Evolutionary conservation across 768 basidiomycete species (phyloP).

Genomic region (Lentinula lateritia): DNA sequence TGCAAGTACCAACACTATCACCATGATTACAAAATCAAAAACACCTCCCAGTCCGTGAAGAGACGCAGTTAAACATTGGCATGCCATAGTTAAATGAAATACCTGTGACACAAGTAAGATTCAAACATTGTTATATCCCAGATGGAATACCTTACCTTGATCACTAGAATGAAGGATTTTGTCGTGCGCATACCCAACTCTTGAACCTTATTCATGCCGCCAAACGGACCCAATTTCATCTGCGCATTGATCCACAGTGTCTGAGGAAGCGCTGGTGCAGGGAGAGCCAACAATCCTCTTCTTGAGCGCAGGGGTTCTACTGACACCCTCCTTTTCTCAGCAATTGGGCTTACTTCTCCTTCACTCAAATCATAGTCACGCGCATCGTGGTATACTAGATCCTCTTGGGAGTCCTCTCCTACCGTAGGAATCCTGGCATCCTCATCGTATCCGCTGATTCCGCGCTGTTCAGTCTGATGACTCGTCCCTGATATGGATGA

Average conservation of each 20-base stretch:
- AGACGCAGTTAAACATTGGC: slow-evolving; percentile 4
- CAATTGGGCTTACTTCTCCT: neutral
- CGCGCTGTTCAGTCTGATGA: neutral
- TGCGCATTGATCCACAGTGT: neutral
- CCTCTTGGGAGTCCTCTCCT: neutral
- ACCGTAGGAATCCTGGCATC: neutral
- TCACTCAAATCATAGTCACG: neutral
- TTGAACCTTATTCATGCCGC: neutral
- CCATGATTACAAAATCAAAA: slow-evolving; percentile 4
- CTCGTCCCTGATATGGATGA: neutral
- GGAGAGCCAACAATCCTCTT: neutral
- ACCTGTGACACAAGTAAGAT: neutral
- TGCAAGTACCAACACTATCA: slow-evolving; percentile 18
- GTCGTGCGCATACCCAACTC: slow-evolving; percentile 12
- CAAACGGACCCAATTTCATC: neutral
- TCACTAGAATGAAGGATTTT: slow-evolving; percentile 22
- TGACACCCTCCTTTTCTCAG: neutral
- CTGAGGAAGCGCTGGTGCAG: neutral
- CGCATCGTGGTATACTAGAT: neutral
- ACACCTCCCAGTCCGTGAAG: neutral
- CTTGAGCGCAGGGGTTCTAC: neutral
- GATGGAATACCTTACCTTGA: slow-evolving; percentile 16
- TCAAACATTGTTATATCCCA: neutral
- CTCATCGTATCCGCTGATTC: neutral
- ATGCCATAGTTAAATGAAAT: slow-evolving; percentile 13